Evolutionary conservation across 805 yeast genomes (phyloP).

Genomic region (Wickerhamomyces sydowiorum): DNA sequence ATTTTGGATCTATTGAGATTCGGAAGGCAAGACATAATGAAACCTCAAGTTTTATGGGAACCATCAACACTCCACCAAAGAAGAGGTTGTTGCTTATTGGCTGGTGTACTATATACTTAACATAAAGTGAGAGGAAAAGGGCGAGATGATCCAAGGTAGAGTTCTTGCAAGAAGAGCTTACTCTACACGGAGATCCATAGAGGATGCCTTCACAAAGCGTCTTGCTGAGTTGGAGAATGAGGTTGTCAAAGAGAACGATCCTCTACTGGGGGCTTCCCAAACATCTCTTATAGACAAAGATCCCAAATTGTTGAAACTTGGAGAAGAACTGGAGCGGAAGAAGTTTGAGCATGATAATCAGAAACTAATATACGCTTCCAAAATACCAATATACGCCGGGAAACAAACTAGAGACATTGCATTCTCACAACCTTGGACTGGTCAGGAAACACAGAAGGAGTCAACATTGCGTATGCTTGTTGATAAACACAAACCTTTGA

Average conservation of each 20-base stretch:
- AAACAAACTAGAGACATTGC: conserved; percentile 45
- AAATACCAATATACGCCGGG: conserved; percentile 38
- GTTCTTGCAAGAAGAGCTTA: no score
- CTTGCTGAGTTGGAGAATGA: conserved; percentile 21
- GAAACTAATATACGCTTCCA: conserved; percentile 32
- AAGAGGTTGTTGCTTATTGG: no score
- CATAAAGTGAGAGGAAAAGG: no score
- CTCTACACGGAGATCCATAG: conserved; percentile 6
- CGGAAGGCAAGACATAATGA: no score
- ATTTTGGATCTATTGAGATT: no score
- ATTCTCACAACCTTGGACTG: conserved; percentile 50
- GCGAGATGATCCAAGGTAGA: no score
- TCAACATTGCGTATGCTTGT: conserved; percentile 48
- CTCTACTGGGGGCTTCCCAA: conserved; percentile 17
- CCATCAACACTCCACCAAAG: no score
- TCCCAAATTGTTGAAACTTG: conserved; percentile 18
- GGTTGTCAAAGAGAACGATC: conserved; percentile 17
- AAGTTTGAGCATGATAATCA: conserved; percentile 35
- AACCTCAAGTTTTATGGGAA: no score
- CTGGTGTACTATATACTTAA: no score
- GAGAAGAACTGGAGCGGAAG: conserved; percentile 24
- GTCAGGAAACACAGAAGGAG: conserved; percentile 43
- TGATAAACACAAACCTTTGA: conserved; percentile 41
- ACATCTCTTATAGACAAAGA: conserved; percentile 21
- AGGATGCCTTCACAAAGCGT: conserved; percentile 21